phyloP scores from a whole-genome alignment of 768 basidiomycete species.

The Amanita rubescens region DNA sequence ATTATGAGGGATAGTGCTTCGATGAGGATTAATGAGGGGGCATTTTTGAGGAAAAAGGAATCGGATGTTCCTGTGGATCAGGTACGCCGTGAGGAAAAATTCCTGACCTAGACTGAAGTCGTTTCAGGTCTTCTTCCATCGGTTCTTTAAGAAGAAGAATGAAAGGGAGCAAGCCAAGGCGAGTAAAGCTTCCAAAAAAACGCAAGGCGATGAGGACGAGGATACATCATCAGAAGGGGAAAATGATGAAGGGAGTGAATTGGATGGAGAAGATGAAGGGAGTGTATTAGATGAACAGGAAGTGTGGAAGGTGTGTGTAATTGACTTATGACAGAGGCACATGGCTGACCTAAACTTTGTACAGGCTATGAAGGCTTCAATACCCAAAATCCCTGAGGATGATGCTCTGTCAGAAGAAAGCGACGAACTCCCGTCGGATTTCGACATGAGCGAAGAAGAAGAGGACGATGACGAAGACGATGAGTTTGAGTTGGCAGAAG shows the following conservation, averaged over 20 bases:
- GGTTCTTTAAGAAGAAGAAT: conserved; percentile 73
- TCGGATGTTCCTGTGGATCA: conserved; percentile 84
- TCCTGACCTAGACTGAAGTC: neutral
- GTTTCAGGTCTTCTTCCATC: conserved; percentile 79
- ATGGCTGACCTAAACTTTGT: neutral
- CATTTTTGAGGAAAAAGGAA: conserved; percentile 61
- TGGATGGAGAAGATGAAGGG: conserved; percentile 34
- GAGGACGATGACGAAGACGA: conserved; percentile 31
- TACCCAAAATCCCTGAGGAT: conserved; percentile 55
- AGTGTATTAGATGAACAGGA: conserved; percentile 39
- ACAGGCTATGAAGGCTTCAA: conserved; percentile 85
- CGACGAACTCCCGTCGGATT: conserved; percentile 20
- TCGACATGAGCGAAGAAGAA: conserved; percentile 15
- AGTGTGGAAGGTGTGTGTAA: conserved; percentile 74
- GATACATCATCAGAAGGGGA: conserved; percentile 37
- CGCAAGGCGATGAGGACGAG: conserved; percentile 29
- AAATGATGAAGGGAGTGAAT: conserved; percentile 30
- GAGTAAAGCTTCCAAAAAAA: too few relatives aligned
- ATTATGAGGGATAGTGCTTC: conserved; percentile 43
- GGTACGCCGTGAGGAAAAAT: conserved; percentile 30
- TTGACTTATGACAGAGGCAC: neutral
- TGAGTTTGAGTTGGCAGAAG: conserved; percentile 51
- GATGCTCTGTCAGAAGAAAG: conserved; percentile 38
- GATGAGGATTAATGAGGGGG: conserved; percentile 59
- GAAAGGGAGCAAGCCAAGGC: conserved; percentile 38